Evolutionary conservation across 2,329 filamentous ascomycete species (phyloP).

Genomic region (Corniculantispora saksenae): DNA sequence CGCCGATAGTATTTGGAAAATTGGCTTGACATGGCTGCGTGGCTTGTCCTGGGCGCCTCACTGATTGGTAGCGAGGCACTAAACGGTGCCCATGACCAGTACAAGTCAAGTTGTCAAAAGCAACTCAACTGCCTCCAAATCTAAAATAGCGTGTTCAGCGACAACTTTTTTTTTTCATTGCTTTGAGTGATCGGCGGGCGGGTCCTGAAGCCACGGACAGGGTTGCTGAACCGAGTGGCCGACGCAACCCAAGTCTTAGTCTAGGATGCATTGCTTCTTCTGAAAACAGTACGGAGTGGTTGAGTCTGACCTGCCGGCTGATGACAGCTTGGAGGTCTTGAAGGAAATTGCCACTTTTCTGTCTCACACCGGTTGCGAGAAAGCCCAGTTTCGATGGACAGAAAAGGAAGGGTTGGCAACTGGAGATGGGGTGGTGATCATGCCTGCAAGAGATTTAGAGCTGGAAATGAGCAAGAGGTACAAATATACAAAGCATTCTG

Average conservation of each 20-base stretch:
- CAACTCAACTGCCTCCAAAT: not conserved
- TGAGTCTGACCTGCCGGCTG: not conserved
- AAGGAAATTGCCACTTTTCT: not conserved
- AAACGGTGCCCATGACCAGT: not conserved
- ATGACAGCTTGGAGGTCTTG: not conserved
- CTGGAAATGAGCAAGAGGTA: no score
- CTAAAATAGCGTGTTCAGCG: not conserved
- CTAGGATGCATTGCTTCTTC: not conserved
- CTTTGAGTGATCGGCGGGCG: not conserved
- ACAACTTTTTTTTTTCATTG: not conserved
- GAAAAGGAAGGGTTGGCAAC: no score
- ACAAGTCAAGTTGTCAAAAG: not conserved
- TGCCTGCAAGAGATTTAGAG: no score
- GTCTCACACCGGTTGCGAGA: not conserved
- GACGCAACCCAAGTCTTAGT: not conserved
- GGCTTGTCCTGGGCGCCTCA: not conserved
- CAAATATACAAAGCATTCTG: no score
- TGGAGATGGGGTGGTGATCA: no score
- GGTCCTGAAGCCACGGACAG: conserved; percentile 6
- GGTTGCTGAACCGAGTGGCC: not conserved
- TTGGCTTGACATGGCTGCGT: not conserved
- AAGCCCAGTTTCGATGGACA: no score
- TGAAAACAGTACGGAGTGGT: not conserved
- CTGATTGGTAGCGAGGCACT: not conserved
- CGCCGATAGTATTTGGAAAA: not conserved